Percentiles rank a stretch among this genome's conserved stretches.
These are phyloP conservation scores for Tuber magnatum DNA, from an alignment of 495 filamentous ascomycete species.

Conservation along the genomic window DNA sequence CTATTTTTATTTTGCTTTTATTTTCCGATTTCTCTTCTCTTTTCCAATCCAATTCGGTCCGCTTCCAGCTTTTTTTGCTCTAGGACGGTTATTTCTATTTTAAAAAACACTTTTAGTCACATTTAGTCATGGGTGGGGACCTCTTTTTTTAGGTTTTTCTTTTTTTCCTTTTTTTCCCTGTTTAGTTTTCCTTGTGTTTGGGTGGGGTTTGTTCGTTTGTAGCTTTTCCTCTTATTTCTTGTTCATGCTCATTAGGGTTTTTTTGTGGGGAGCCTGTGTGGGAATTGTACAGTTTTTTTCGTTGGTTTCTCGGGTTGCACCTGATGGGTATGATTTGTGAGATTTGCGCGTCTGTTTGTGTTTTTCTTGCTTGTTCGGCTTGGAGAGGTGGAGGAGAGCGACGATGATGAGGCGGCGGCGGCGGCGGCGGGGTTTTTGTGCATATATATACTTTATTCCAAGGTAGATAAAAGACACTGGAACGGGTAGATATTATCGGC, in stretches of 20 bases:
- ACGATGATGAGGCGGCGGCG: too few species aligned
- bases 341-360: not conserved
- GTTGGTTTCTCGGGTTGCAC: not conserved
- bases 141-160: not conserved
- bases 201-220: not conserved
- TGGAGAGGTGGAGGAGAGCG: not conserved
- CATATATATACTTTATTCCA: slow-evolving; percentile 4
- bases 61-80: not conserved
- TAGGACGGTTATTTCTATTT: not conserved
- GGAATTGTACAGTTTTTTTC: slow-evolving; percentile 1
- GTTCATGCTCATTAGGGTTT: not conserved
- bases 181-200: not conserved
- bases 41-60: not conserved
- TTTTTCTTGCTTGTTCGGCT: not conserved
- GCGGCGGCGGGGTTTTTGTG: not conserved
- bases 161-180: not conserved
- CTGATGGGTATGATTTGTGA: not conserved
- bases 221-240: not conserved
- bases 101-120: slow-evolving; percentile 2
- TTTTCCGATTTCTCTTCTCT: not conserved
- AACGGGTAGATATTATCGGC: slow-evolving; percentile 1
- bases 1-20: not conserved
- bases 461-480: slow-evolving; percentile 2
- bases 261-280: not conserved
- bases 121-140: not conserved